phyloP scores from a whole-genome alignment of 208 protist genomes.

The Acanthamoeba triangularis region DNA sequence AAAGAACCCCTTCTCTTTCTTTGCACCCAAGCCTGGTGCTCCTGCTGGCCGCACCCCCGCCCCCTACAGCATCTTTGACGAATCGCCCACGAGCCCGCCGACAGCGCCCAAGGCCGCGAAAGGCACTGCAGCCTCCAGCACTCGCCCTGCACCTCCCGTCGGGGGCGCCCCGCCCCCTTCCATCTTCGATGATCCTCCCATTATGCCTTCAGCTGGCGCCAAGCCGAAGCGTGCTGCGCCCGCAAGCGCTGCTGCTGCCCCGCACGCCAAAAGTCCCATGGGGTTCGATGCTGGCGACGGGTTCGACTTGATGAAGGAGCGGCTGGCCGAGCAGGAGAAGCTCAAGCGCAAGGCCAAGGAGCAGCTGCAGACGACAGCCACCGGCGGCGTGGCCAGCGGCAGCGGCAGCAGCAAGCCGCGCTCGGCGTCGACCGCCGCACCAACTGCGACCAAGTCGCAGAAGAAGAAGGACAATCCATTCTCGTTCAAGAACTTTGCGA shows the following conservation, averaged over 20 bases:
- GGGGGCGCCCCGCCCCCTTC: neutral
- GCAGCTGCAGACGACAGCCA: neutral
- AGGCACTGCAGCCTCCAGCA: neutral
- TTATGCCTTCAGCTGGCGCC: neutral
- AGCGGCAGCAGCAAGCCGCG: neutral
- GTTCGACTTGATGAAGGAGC: conserved; percentile 55
- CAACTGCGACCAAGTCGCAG: neutral
- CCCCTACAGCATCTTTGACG: conserved; percentile 67
- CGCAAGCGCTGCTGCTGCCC: neutral
- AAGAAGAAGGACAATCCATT: conserved; percentile 69
- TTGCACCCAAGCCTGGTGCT: neutral
- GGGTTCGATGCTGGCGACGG: neutral
- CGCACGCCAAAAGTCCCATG: too few relatives aligned
- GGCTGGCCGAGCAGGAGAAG: conserved; percentile 58
- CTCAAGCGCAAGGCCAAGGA: conserved; percentile 49
- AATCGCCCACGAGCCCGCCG: neutral
- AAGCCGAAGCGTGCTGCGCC: neutral
- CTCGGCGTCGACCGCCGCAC: neutral
- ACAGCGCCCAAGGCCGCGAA: neutral
- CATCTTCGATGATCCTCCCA: conserved; percentile 28
- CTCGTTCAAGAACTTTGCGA: conserved; percentile 72
- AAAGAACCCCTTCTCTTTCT: conserved; percentile 61
- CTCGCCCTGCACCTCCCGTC: neutral
- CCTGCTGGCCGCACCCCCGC: neutral
- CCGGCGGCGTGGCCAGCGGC: neutral